A percentile compares a stretch with the other conserved stretches of the same genome.
Conservation (phyloP, 371 early-diverging fungal genomes). For the Mortierella sp. region DNA sequence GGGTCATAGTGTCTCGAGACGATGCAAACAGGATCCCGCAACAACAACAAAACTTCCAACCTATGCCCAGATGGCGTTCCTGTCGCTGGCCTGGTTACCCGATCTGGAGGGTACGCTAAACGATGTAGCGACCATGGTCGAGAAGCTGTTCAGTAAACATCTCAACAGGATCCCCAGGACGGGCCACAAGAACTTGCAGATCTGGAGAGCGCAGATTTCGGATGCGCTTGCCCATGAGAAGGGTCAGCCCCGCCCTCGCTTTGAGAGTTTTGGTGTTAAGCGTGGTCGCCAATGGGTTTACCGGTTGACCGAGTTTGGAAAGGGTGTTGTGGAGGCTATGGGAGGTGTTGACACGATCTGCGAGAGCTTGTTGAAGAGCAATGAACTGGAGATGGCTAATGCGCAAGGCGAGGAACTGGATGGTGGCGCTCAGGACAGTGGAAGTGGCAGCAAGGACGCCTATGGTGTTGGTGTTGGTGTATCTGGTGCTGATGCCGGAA, state of each 20-base stretch:
- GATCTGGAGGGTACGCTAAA: constrained; percentile 46
- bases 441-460: constrained; percentile 9
- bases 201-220: constrained; percentile 55
- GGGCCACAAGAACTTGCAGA: constrained; percentile 55
- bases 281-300: constrained; percentile 56
- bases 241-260: constrained; percentile 49
- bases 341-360: constrained; percentile 45
- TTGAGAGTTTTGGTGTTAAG: constrained; percentile 53
- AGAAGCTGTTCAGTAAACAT: constrained; percentile 46
- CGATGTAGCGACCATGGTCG: constrained; percentile 53
- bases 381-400: constrained; percentile 22
- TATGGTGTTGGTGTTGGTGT: constrained; percentile 10
- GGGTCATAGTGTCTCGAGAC: constrained; percentile 43
- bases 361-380: constrained; percentile 40
- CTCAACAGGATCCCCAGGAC: constrained; percentile 53
- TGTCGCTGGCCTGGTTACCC: constrained; percentile 49
- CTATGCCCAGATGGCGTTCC: constrained; percentile 56
- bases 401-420: not conserved
- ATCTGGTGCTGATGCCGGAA: constrained; percentile 37
- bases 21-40: constrained; percentile 35
- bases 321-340: constrained; percentile 48
- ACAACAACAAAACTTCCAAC: constrained; percentile 46
- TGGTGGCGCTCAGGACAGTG: not conserved
- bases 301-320: constrained; percentile 48
- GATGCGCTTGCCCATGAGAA: constrained; percentile 54